Base-by-base conservation (phyloP, 1,284 basidiomycete species). In the Exobasidium cylindrosporum region DNA sequence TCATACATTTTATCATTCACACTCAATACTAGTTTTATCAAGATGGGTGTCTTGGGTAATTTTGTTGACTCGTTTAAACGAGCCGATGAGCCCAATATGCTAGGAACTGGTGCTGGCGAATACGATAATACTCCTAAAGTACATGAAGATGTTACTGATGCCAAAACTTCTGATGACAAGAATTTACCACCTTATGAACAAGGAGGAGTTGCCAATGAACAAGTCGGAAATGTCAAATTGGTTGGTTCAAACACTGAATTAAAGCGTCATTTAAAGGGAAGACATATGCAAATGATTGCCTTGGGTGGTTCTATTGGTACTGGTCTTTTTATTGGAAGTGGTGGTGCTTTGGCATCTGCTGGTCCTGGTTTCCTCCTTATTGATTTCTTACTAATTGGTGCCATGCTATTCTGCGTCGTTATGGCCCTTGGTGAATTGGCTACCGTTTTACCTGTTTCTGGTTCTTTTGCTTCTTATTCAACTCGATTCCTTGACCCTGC, bases 281-380 rank as follows among this genome's bases (percentile, higher is more conserved):
- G 75, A 11, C 73, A 72, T 53, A 70, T 77, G 45, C 73, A 77
- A 61, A 72, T 83, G 82, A 83, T 85, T 56, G 84, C 84, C 1
- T 80, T 84, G 31, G 84, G 84, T 23, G 83, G 83, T n/a, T 81
- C 81, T 26, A 84, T 84, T 66, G 83, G 83, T 40, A 84, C 83
- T 26, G 84, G 83, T 78, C 67, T 81, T 14, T 79, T 76, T 63
- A 77, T 84, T 58, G 83, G 83, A 62, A 81, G 81, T 6, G 83
- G 83, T 28, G 65, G 68, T 28, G 82, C 83, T 11, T 80, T 84
- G 11, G 63, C 68, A 6, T 77, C 61, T 1, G 84, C 83, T 58
- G 84, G 84, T 30, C 84, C 84, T 1, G 81, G 80, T 21, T 78
- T 77, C 69, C 81, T 66, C 63, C 67, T 80, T 40, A 74, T 78